phyloP scores from a whole-genome alignment of 805 yeast species.

The Metschnikowia lachancei region DNA sequence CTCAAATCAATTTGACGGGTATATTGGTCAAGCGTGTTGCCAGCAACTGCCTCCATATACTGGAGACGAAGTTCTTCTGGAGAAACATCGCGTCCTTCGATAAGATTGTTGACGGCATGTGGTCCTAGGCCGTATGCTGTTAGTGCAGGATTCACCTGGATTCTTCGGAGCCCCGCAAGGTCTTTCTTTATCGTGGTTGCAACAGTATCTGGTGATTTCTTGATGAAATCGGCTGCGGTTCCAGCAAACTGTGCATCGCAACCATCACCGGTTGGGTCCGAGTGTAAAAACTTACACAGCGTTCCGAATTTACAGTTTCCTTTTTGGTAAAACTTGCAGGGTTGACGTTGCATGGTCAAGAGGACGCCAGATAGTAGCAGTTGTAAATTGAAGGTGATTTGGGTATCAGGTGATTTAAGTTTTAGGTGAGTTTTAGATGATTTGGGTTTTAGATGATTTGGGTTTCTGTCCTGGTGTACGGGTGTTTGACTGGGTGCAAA shows the following conservation, averaged over 20 bases:
- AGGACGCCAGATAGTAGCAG: too few relatives aligned
- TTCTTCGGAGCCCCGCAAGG: conserved; percentile 19
- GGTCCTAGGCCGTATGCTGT: conserved; percentile 49
- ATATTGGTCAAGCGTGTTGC: conserved; percentile 37
- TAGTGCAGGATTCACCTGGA: conserved; percentile 34
- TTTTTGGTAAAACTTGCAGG: conserved; percentile 25
- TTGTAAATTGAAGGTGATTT: too few relatives aligned
- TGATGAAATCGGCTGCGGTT: conserved; percentile 10
- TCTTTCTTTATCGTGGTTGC: conserved; percentile 25
- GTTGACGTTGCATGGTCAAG: conserved; percentile 6
- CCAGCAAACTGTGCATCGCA: conserved; percentile 5
- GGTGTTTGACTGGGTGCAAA: conserved; percentile 9
- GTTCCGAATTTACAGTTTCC: conserved; percentile 31
- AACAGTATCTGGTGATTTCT: conserved; percentile 11
- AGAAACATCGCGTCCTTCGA: conserved; percentile 52
- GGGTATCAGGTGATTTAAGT: too few relatives aligned
- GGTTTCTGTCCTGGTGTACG: conserved; percentile 10
- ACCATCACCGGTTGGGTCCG: conserved; percentile 4
- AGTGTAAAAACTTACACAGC: conserved; percentile 28
- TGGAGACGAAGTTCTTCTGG: conserved; percentile 51
- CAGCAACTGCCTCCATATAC: conserved; percentile 41
- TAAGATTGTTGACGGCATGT: conserved; percentile 49
- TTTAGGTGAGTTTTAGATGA: too few relatives aligned
- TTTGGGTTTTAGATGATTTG: background rate
- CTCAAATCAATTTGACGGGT: conserved; percentile 37